These are phyloP conservation scores for Biancaea sappan DNA, from an alignment of 306 rosid species.

Conservation along the genomic window DNA sequence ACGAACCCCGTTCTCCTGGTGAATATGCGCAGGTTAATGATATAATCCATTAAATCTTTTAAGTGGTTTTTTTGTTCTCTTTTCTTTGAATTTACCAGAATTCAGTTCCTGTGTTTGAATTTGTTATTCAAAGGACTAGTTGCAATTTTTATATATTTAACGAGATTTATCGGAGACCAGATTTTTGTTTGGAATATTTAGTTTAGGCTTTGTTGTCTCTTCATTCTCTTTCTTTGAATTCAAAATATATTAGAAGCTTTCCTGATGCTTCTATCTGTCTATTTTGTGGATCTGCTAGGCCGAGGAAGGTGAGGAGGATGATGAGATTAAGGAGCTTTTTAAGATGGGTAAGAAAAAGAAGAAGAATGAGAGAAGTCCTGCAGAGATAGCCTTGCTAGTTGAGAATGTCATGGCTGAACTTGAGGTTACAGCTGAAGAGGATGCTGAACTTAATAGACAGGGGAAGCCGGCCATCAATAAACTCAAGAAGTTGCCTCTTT, in stretches of 20 bases:
- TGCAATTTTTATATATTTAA: constrained; percentile 1
- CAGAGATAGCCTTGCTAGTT: constrained; percentile 69
- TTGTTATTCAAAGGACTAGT: not conserved
- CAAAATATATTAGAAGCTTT: not conserved
- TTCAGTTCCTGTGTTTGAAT: not conserved
- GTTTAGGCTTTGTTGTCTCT: not conserved
- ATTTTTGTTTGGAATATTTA: not conserved
- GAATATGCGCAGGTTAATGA: constrained; percentile 73
- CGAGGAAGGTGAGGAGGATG: constrained; percentile 73
- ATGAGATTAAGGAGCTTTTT: constrained; percentile 61
- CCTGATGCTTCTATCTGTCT: not conserved
- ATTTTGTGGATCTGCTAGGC: constrained; percentile 48
- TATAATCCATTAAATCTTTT: not conserved
- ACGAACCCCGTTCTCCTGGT: constrained; percentile 74
- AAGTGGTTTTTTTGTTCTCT: too few species aligned
- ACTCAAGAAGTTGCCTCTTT: constrained; percentile 69
- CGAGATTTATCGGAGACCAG: not conserved
- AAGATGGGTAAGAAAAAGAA: constrained; percentile 71
- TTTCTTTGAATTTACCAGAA: not conserved
- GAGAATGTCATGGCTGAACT: constrained; percentile 86
- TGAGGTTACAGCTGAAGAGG: constrained; percentile 79
- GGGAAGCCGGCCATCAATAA: constrained; percentile 77
- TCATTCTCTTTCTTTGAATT: not conserved
- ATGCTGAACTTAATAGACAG: constrained; percentile 70
- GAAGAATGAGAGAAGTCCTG: constrained; percentile 73